Base-by-base conservation (phyloP, 2,329 filamentous ascomycete species). In the Shiraia bambusicola region DNA sequence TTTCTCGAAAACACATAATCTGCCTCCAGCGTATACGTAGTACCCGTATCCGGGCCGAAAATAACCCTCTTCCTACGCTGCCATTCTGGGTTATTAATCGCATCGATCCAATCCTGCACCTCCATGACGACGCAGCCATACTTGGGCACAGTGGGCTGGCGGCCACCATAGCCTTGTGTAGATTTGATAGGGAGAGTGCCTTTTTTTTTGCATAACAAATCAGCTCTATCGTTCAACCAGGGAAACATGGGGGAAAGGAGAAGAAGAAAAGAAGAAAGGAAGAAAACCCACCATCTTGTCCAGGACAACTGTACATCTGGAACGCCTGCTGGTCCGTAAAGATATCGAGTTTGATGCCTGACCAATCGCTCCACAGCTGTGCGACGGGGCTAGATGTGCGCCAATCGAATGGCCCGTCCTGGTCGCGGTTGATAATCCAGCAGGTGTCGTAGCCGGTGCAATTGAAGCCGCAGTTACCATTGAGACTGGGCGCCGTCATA, bases 41-140 rank as follows among this genome's bases (percentile, higher is more conserved):
- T 65, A 4, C 58, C 61, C 49, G 70, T 67, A 2, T 60, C 67
- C 2, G 74, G 73, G 2, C 72, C 70, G 46, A 72, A 78, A 46
- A 78, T 74, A 47, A 78, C 69, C 60, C 67, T 72, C 53, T 73
- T 70, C 33, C 75, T 70, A 40, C 91, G 80, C 45, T 82, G 82
- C 92, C 92, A 96, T 69, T 89, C 81, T 0, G 91, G 91, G 57
- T 94, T 81, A 72, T 95, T 96, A 72, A 97, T 93, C 17, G 79
- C 90, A 65, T 95, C 91, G 61, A 96, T 95, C 81, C 83, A 96
- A 67, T 93, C 90, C 76, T 96, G 82, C 10, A 93, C 88, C 73
- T 96, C 92, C 69, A 96, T 79, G 34, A 95, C 92, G 17, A 95
- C 63, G 69, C 92, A 96, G 24, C 88, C 90, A 62, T 90, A 88